Evolutionary conservation across 257 asterid genomes (phyloP).

Genomic region (Solanum dulcamara): DNA sequence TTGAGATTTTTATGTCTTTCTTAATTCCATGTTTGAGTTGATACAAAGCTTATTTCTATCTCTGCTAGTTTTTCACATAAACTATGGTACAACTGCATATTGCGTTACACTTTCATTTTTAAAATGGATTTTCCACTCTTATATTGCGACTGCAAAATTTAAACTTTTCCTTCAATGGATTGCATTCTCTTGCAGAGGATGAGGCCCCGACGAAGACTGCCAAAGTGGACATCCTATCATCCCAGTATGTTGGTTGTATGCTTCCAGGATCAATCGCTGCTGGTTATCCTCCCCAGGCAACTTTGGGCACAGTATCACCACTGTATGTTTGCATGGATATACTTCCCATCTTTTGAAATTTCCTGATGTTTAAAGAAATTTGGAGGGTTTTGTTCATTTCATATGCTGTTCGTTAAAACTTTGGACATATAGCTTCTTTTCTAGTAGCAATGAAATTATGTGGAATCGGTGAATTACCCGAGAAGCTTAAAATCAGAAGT

Average conservation of each 20-base stretch:
- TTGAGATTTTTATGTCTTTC: neutral
- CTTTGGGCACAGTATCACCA: conserved; percentile 37
- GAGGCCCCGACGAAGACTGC: conserved; percentile 61
- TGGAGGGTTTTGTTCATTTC: neutral
- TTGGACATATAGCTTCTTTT: neutral
- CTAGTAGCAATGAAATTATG: neutral
- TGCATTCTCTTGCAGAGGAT: conserved; percentile 37
- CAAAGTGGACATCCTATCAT: conserved; percentile 46
- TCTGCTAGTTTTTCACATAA: neutral
- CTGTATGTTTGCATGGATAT: conserved; percentile 26
- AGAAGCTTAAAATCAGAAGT: neutral
- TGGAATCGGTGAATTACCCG: neutral
- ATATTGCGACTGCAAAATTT: neutral
- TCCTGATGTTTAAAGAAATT: neutral
- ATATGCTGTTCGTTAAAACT: neutral
- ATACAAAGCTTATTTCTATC: neutral
- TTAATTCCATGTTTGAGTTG: neutral
- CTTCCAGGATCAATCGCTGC: conserved; percentile 18
- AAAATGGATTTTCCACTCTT: neutral
- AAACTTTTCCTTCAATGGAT: neutral
- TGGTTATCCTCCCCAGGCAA: conserved; percentile 43
- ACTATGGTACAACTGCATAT: neutral
- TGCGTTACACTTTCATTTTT: neutral
- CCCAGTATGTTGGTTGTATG: conserved; percentile 44
- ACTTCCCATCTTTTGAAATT: neutral